Base-by-base conservation (phyloP, 768 basidiomycete genomes). In the Serendipita sp. region DNA sequence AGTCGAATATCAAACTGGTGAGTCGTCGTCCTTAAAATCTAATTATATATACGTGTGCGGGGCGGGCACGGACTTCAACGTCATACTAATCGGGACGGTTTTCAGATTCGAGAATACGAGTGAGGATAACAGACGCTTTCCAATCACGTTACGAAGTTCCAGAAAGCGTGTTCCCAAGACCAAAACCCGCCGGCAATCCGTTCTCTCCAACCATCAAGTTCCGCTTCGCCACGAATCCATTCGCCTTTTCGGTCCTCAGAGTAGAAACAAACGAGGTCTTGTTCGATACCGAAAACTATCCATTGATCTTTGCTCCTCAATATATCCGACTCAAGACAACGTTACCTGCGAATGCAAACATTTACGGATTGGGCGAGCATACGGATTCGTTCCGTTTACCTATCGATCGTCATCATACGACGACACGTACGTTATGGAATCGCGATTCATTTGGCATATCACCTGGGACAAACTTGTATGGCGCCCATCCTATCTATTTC, bases 361-460 rank as follows among this genome's bases (percentile, higher is more conserved):
- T 89, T 64, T 89, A 88, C 70, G 89, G 89, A 2, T 77, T 89
- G 8, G 88, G 88, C n/a, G 86, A 86, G 68, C 84, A 86, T 71
- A 82, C 83, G 3, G 79, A 86, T 66, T 69, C 80, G 0, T 87
- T 88, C 79, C 81, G 79, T 16, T 80, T 88, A 32, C 73, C 76
- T 30, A 72, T 73, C 16, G 3, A 66, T 70, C 64, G 70, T 74
- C 23, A 23, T 23, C 23, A 23, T 23, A 23, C 23, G 23, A 71
- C 64, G 16, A 77, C 75, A 28, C 76, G 77, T n/a, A 79, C 78
- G 28, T 52, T 87, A 10, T 88, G 86, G 85, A 81, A 81, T 30
- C 80, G 85, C 63, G 85, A 88, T 69, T 79, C 85, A 4, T 81
- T 74, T 66, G 82, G 83, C 34, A 75, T 86, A 11, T 81, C 84